phyloP scores from a whole-genome alignment of 129 eudicot genomes.

The Gnaphalium uliginosum region DNA sequence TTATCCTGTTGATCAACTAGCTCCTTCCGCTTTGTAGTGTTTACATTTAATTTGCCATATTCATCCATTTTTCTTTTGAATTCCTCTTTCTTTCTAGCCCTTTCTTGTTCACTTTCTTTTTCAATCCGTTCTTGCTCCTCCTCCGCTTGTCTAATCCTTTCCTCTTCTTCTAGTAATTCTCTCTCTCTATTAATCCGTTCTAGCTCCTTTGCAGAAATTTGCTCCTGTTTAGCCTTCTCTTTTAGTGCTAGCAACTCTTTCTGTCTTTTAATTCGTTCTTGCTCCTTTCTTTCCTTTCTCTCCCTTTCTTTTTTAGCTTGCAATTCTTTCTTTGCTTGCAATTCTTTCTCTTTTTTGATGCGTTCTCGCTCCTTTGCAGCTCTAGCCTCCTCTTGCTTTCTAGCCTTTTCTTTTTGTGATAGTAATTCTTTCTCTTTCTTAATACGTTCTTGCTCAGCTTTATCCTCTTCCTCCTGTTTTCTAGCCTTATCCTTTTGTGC shows the following conservation, averaged over 20 bases:
- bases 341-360: not conserved
- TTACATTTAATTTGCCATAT: slow-evolving; percentile 18
- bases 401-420: slow-evolving; percentile 19
- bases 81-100: slow-evolving; percentile 28
- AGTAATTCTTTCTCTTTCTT: slow-evolving; percentile 12
- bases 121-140: slow-evolving; percentile 28
- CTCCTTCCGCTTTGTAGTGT: slow-evolving; percentile 32
- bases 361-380: slow-evolving; percentile 9
- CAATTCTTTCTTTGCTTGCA: not conserved
- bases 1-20: slow-evolving; percentile 49
- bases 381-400: slow-evolving; percentile 20
- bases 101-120: slow-evolving; percentile 30
- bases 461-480: slow-evolving; percentile 25
- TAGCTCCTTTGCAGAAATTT: slow-evolving; percentile 23
- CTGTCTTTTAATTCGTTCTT: slow-evolving; percentile 22
- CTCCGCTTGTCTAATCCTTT: slow-evolving; percentile 23
- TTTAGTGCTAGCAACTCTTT: slow-evolving; percentile 16
- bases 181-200: slow-evolving; percentile 23
- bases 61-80: slow-evolving; percentile 29
- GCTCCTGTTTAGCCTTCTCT: slow-evolving; percentile 31
- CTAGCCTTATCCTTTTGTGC: slow-evolving; percentile 26
- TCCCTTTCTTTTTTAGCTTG: slow-evolving; percentile 24
- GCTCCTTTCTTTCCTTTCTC: slow-evolving; percentile 28
- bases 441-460: slow-evolving; percentile 22
- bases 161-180: slow-evolving; percentile 13